These are phyloP conservation scores for Colletotrichum shisoi DNA, from an alignment of 2,329 filamentous ascomycete genomes.

Conservation along the genomic window DNA sequence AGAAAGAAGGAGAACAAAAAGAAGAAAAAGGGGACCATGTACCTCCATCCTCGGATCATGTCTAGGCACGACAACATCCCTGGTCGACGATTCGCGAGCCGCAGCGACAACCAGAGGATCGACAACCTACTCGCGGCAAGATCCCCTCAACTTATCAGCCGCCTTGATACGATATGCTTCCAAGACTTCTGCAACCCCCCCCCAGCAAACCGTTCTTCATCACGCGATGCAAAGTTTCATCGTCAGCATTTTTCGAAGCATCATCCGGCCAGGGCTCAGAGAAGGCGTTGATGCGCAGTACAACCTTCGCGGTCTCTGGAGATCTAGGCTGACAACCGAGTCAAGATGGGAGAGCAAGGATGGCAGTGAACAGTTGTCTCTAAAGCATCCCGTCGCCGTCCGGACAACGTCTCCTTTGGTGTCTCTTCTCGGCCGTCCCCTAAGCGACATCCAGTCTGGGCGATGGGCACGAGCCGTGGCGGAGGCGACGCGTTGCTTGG, in stretches of 20 bases:
- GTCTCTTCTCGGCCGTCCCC: conserved; percentile 14
- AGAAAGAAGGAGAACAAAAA: too few relatives aligned
- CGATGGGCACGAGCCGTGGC: conserved; percentile 7
- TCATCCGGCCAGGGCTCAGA: background rate
- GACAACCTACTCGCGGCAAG: conserved; percentile 25
- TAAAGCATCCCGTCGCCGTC: background rate
- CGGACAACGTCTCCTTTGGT: conserved; percentile 14
- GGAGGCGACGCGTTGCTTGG: conserved; percentile 4
- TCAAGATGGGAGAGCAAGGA: conserved; percentile 22
- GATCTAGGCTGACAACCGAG: conserved; percentile 12
- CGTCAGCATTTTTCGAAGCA: conserved; percentile 1
- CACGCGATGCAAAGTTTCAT: conserved; percentile 20
- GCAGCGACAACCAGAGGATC: conserved; percentile 27
- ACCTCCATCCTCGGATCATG: conserved; percentile 14
- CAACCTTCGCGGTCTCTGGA: background rate
- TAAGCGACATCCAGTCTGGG: conserved; percentile 2
- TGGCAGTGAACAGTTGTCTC: background rate
- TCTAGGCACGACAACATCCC: conserved; percentile 12
- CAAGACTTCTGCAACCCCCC: background rate
- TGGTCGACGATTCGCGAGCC: conserved; percentile 23
- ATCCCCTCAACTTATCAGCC: background rate
- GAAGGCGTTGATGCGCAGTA: conserved; percentile 9
- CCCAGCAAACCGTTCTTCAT: conserved; percentile 7
- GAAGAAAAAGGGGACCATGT: conserved; percentile 5
- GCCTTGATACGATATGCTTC: background rate